phyloP scores from a whole-genome alignment of 352 stramenopile species.

The Halophytophthora polymorphica region DNA sequence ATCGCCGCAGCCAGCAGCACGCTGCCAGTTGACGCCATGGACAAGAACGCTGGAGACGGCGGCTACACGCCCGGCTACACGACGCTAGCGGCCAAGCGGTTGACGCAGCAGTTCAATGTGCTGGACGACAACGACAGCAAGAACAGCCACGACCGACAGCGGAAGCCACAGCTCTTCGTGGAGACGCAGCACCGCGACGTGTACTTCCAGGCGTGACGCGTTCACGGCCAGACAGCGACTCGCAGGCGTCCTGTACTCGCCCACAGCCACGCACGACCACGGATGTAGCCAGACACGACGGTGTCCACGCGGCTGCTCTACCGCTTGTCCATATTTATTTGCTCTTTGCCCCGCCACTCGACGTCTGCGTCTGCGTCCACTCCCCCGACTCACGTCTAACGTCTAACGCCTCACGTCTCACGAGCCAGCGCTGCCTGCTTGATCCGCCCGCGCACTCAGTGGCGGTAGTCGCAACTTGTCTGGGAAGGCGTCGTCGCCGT shows the following conservation, averaged over 20 bases:
- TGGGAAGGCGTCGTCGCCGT: slow-evolving; percentile 15
- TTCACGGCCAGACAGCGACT: slow-evolving; percentile 7
- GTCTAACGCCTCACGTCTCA: slow-evolving; percentile 11
- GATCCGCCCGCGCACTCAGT: slow-evolving; percentile 26
- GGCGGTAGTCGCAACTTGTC: slow-evolving; percentile 45
- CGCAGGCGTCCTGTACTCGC: no score
- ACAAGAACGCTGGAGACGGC: slow-evolving; percentile 13
- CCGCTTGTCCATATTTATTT: not conserved
- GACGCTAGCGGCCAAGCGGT: not conserved
- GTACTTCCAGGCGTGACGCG: slow-evolving; percentile 14
- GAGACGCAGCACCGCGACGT: slow-evolving; percentile 11
- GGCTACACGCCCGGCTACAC: slow-evolving; percentile 11
- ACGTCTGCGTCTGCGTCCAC: no score
- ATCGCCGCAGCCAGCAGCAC: slow-evolving; percentile 17
- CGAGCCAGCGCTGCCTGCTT: slow-evolving; percentile 7
- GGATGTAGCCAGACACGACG: no score
- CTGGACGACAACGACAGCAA: slow-evolving; percentile 1
- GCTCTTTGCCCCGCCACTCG: no score
- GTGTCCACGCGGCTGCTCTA: not conserved
- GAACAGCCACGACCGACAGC: not conserved
- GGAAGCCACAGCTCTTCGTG: slow-evolving; percentile 14
- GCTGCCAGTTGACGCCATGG: not conserved
- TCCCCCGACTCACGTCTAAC: no score
- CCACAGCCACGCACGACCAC: no score
- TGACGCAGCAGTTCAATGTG: not conserved